Evolutionary conservation across 1,284 basidiomycete genomes (phyloP), one percentile per base, ranked within the genome.

Genomic region (Apiotrichum laibachii): DNA sequence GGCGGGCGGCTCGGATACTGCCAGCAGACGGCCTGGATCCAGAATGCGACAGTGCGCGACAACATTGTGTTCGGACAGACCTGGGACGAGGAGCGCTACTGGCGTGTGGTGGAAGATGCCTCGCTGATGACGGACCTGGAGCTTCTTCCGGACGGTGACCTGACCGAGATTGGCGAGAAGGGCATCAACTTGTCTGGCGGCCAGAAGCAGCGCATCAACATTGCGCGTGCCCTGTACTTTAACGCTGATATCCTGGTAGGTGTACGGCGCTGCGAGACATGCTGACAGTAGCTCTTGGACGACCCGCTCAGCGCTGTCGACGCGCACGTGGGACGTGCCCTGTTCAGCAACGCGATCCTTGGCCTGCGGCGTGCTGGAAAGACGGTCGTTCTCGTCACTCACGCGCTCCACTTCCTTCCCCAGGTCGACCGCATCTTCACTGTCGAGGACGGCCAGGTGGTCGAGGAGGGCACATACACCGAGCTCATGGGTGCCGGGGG

Each of bases 151-250:
- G 85, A 86, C 68, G 88, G 88, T 11, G 88, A 90, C 72, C 68
- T 88, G 63, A 90, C 88, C 0, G 87, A 5, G 50, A 63, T 63
- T 18, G 61, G 61, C n/a, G 61, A 63, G 42, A 57, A 60, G 78
- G 86, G 79, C 44, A 73, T 77, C 62, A 80, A 76, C 62, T 62
- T 80, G 16, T 75, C 71, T 10, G 77, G 75, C 55, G 73, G 72
- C 53, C 71, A 72, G 52, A 76, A 73, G 54, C 74, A 73, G 58
- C 70, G 92, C 6, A 75, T 83, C 68, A 78, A 76, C 62, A 75
- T 92, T 53, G 89, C 88, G 46, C 85, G 92, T 50, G 86, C 89
- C 0, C 86, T 94, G 56, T 96, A 95, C 78, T 89, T 85, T 70
- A 81, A 89, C 64, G 86, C 88, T 0, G 89, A 92, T 57, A 87